Base-by-base conservation (phyloP, 495 filamentous ascomycete species). In the Penicillium cinerascens region DNA sequence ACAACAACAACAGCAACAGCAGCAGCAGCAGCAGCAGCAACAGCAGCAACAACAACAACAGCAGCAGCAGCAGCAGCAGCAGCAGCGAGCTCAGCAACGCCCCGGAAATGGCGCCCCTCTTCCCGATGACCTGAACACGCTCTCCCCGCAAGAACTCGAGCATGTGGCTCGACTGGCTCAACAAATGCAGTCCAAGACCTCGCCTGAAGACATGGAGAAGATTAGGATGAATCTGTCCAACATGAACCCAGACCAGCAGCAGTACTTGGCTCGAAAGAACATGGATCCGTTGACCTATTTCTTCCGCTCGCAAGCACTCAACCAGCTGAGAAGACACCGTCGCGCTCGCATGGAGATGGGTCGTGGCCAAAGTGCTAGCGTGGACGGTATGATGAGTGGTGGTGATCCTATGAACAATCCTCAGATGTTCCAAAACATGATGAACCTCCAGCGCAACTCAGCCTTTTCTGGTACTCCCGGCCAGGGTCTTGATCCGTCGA, bases 281-380 rank as follows among this genome's bases (percentile, higher is more conserved):
- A 69, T 78, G 37, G 76, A 81, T 36, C 77, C 77, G 0, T 52
- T 81, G 44, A 66, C 66, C 22, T 79, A 72, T 44, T 74, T 78
- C 42, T 80, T 81, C 51, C 77, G 76, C 39, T 70, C 69, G 2
- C 71, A 78, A 49, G 78, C 79, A 5, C 51, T 78, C 22, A 65
- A 56, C 26, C 67, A 74, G 41, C 47, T 73, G 18, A 57, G 66
- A 42, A 60, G 66, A 42, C 66, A 66, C 55, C 70, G 71, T 39
- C 68, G 68, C 15, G 51, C 44, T 29, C 66, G 67, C 11, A 52
- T 63, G 50, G 68, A 75, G 43, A 61, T 70, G 63, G 61, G 60
- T 42, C 71, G 69, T 22, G 39, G 44, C 1, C 65, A 60, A 23
- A 70, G 66, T 37, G 26, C 54, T 25, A 63, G 60, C 3, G 44